Conservation (phyloP, 1,139 yeast genomes). For the Groenewaldozyma sp. region DNA sequence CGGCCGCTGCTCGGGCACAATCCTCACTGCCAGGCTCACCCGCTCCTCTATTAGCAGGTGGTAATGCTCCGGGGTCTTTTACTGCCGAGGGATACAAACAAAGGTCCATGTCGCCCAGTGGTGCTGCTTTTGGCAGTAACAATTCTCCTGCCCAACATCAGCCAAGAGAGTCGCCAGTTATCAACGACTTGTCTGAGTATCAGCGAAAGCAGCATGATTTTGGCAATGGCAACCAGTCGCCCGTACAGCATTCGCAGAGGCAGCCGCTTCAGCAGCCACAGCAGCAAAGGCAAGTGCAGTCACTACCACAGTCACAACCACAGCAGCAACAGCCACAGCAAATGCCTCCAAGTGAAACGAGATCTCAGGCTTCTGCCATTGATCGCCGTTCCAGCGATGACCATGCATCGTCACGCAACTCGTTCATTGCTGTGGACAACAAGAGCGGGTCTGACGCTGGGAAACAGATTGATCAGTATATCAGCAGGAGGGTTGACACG, state of each 20-base stretch:
- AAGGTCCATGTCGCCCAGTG: neutral
- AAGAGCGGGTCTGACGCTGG: conserved; percentile 15
- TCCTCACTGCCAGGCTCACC: conserved; percentile 1
- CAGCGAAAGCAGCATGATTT: neutral
- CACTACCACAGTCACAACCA: neutral
- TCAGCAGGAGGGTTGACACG: neutral
- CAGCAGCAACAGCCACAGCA: neutral
- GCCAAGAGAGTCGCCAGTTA: no score
- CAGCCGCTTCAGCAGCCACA: neutral
- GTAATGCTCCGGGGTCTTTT: neutral
- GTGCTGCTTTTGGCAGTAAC: neutral
- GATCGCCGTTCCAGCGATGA: neutral
- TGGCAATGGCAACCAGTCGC: neutral
- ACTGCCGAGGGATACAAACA: neutral
- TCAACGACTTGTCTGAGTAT: no score
- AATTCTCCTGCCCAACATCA: neutral
- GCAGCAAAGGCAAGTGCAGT: neutral
- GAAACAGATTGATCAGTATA: conserved; percentile 8
- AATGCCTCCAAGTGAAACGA: neutral
- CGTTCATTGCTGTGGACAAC: conserved; percentile 8
- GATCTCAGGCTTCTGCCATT: neutral
- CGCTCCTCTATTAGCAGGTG: neutral
- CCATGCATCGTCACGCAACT: no score
- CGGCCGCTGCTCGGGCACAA: neutral
- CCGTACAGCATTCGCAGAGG: neutral